Evolutionary conservation across 768 basidiomycete species (phyloP).

Genomic region (Auricularia auricula-judae): DNA sequence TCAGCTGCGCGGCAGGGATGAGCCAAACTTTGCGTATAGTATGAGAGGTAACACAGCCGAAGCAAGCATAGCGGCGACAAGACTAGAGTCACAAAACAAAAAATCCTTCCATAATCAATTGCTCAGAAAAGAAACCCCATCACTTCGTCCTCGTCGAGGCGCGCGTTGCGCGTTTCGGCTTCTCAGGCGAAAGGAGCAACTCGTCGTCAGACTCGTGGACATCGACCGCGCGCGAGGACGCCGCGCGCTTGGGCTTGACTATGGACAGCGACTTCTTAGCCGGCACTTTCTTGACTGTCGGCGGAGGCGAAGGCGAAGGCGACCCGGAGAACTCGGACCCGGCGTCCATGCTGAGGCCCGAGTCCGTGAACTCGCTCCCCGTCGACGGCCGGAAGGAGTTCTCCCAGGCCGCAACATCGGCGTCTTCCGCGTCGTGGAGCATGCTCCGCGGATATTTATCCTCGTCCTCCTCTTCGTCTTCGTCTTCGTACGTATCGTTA

Average conservation of each 20-base stretch:
- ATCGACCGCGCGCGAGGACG: no score
- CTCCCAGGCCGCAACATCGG: background rate
- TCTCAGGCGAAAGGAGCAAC: background rate
- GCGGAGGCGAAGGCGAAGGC: background rate
- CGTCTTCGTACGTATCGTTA: background rate
- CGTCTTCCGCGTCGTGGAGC: conserved; percentile 1
- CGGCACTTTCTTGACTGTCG: background rate
- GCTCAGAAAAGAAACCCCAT: no score
- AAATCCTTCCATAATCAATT: no score
- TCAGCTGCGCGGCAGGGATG: no score
- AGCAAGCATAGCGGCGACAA: no score
- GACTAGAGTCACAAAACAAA: no score
- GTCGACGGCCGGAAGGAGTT: conserved; percentile 6
- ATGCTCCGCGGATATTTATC: background rate
- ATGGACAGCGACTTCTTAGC: no score
- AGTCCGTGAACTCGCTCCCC: background rate
- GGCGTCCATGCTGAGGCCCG: background rate
- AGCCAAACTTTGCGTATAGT: no score
- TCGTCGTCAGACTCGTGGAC: background rate
- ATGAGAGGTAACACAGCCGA: no score
- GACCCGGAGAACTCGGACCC: background rate
- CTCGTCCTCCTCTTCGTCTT: background rate
- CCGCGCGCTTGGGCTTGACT: no score
- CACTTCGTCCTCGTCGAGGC: background rate
- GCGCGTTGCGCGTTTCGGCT: background rate